Conservation (phyloP, 2,329 filamentous ascomycete species). For the Cladosporium sp. region DNA sequence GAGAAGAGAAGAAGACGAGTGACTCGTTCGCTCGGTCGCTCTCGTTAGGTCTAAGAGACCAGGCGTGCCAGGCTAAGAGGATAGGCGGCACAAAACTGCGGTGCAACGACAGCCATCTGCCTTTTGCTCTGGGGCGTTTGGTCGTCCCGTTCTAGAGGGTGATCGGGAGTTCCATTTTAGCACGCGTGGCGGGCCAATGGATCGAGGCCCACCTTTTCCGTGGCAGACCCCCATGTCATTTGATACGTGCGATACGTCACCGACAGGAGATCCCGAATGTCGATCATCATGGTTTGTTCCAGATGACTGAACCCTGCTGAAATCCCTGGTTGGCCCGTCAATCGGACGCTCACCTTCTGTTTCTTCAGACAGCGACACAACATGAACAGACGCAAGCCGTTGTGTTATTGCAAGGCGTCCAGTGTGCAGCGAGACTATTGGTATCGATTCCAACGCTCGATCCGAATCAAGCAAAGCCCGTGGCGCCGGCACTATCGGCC, state of each 20-base stretch:
- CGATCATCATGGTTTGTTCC: conserved; percentile 8
- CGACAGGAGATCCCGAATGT: neutral
- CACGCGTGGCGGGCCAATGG: conserved; percentile 18
- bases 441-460: conserved; percentile 1
- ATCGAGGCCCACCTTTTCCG: conserved; percentile 17
- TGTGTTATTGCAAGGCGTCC: neutral
- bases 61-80: conserved; percentile 1
- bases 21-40: neutral
- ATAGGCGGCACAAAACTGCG: conserved; percentile 8
- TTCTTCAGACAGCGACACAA: neutral
- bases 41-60: conserved; percentile 1
- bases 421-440: conserved; percentile 8
- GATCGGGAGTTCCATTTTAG: conserved; percentile 8
- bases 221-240: neutral
- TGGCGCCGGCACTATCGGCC: conserved; percentile 16
- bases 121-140: conserved; percentile 5
- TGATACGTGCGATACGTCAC: conserved; percentile 15
- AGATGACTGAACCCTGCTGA: neutral
- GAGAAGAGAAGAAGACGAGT: conserved; percentile 1
- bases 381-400: neutral
- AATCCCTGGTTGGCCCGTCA: neutral
- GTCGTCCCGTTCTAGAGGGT: conserved; percentile 2
- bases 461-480: neutral
- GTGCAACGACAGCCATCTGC: conserved; percentile 13
- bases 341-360: neutral